A percentile compares a stretch with the other conserved stretches of the same genome.
Evolutionary conservation across 345 rosid genomes (phyloP).

Genomic region (Raphanus sativus): DNA sequence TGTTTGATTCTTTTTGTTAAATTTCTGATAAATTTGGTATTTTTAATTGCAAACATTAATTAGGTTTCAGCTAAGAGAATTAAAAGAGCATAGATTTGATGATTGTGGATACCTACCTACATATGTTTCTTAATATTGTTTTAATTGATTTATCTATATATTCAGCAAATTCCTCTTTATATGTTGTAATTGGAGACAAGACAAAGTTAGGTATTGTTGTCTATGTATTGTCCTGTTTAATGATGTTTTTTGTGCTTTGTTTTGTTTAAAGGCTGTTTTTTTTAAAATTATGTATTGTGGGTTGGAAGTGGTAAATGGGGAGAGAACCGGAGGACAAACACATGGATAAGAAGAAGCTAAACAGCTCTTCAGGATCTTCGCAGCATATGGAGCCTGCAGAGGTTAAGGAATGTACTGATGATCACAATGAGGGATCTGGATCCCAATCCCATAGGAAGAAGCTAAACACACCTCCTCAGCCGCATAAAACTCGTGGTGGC

Average conservation of each 20-base stretch:
- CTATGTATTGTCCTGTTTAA: background rate
- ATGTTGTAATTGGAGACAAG: background rate
- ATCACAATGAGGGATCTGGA: constrained; percentile 44
- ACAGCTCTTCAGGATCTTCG: constrained; percentile 35
- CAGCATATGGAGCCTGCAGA: constrained; percentile 34
- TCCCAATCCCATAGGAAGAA: constrained; percentile 39
- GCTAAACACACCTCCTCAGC: constrained; percentile 13
- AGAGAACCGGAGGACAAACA: constrained; percentile 55
- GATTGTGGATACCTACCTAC: background rate
- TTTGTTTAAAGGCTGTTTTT: background rate
- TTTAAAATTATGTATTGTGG: background rate
- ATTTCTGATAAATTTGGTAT: constrained; percentile 1
- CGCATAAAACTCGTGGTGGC: constrained; percentile 36
- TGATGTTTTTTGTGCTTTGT: too few species aligned
- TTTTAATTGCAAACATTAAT: constrained; percentile 27
- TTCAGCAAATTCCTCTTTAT: background rate
- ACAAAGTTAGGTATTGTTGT: background rate
- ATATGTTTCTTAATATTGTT: background rate
- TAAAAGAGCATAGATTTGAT: constrained; percentile 12
- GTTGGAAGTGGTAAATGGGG: constrained; percentile 63
- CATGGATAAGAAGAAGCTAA: constrained; percentile 60
- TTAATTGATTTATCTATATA: background rate
- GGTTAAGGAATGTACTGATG: constrained; percentile 34
- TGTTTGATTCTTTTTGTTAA: background rate
- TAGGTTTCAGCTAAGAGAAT: constrained; percentile 3